phyloP scores from a whole-genome alignment of 345 rosid genomes.

The Salix arbutifolia region DNA sequence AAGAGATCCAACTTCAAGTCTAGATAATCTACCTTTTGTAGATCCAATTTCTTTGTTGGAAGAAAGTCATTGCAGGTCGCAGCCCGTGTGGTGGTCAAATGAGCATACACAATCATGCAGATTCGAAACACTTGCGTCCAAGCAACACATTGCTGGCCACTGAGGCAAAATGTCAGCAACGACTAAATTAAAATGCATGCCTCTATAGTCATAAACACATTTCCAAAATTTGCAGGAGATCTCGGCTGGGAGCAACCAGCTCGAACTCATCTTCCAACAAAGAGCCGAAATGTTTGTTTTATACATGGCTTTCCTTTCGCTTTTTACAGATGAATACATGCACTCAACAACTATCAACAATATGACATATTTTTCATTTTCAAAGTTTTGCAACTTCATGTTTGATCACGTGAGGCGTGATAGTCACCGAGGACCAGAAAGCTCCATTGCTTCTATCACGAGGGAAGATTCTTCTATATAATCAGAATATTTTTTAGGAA shows the following conservation, averaged over 20 bases:
- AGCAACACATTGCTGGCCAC: background rate
- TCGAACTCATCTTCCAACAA: conserved; percentile 13
- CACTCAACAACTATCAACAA: conserved; percentile 32
- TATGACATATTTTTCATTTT: conserved; percentile 7
- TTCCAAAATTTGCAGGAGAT: conserved; percentile 2
- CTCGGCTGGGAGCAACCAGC: conserved; percentile 1
- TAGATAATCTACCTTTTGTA: no score
- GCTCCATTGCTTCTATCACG: conserved; percentile 93
- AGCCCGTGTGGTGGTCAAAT: no score
- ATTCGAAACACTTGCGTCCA: no score
- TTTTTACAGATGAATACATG: conserved; percentile 52
- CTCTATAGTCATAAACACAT: background rate
- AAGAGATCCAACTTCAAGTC: no score
- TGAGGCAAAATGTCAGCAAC: background rate
- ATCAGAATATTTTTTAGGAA: conserved; percentile 57
- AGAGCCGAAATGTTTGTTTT: conserved; percentile 14
- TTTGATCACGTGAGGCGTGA: background rate
- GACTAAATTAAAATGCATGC: background rate
- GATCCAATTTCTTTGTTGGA: no score
- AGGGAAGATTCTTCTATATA: conserved; percentile 87
- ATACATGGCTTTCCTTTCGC: conserved; percentile 17
- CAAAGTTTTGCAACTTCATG: conserved; percentile 10
- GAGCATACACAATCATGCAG: no score
- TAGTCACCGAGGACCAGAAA: conserved; percentile 82
- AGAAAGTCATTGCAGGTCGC: no score